These are phyloP conservation scores for Rhodamnia argentea DNA, from an alignment of 345 rosid species.

Conservation along the genomic window DNA sequence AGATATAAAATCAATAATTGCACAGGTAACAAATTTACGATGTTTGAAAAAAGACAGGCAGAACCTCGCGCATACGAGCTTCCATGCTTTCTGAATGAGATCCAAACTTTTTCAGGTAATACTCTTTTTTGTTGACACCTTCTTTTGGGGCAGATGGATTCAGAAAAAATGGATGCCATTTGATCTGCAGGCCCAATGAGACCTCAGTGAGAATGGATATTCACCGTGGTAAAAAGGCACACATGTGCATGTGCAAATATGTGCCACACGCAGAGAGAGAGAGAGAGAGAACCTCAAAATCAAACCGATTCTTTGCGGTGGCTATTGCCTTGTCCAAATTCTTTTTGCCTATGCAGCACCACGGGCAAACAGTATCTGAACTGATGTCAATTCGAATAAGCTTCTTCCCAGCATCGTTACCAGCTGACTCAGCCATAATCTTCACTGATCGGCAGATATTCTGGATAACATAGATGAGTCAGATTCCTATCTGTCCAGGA, in stretches of 20 bases:
- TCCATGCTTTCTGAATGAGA: slow-evolving; percentile 31
- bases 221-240: neutral
- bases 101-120: slow-evolving; percentile 56
- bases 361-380: slow-evolving; percentile 83
- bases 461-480: neutral
- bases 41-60: neutral
- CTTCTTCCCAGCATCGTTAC: slow-evolving; percentile 38
- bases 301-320: slow-evolving; percentile 44
- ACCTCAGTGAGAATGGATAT: neutral
- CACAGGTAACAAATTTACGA: neutral
- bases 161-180: slow-evolving; percentile 82
- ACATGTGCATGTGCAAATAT: neutral
- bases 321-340: slow-evolving; percentile 76
- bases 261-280: neutral
- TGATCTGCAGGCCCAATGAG: slow-evolving; percentile 34
- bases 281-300: slow-evolving; percentile 48
- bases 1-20: neutral
- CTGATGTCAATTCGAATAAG: slow-evolving; percentile 50
- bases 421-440: slow-evolving; percentile 41
- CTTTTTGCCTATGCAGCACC: slow-evolving; percentile 81
- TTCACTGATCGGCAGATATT: slow-evolving; percentile 7
- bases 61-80: slow-evolving; percentile 62
- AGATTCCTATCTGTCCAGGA: neutral
- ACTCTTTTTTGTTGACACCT: slow-evolving; percentile 68
- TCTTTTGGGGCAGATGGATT: slow-evolving; percentile 82